phyloP scores from a whole-genome alignment of 305 asterid species.

The Fraxinus angustifolia region DNA sequence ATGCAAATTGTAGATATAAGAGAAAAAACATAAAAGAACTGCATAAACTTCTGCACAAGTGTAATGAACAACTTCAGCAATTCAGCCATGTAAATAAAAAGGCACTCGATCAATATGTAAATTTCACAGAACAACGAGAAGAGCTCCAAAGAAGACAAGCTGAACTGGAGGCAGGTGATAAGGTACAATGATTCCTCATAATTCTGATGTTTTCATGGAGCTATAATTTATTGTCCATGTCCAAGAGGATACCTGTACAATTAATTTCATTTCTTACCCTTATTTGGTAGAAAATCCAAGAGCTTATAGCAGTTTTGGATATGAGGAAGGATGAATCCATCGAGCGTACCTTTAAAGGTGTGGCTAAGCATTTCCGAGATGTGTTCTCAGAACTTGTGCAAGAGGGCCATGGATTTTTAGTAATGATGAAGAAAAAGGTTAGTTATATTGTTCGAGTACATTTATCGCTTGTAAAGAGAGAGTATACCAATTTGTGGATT shows the following conservation, averaged over 20 bases:
- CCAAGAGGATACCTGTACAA: conserved; percentile 13
- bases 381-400: conserved; percentile 97
- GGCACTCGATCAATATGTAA: conserved; percentile 96
- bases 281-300: conserved; percentile 84
- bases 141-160: conserved; percentile 93
- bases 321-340: conserved; percentile 98
- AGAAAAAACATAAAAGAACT: conserved; percentile 72
- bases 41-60: conserved; percentile 79
- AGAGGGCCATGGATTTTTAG: conserved; percentile 94
- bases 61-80: conserved; percentile 85
- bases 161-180: conserved; percentile 94
- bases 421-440: conserved; percentile 99
- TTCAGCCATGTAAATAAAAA: conserved; percentile 98
- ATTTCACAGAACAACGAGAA: conserved; percentile 94
- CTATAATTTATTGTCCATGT: conserved; percentile 9
- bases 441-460: conserved; percentile 25
- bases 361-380: conserved; percentile 94
- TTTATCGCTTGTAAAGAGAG: not conserved
- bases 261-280: conserved; percentile 22
- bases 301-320: conserved; percentile 87
- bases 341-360: conserved; percentile 98
- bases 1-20: conserved; percentile 57
- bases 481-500: not conserved
- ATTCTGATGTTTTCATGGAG: conserved; percentile 18
- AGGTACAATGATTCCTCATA: conserved; percentile 45